These are phyloP conservation scores for Avena atlantica DNA, from an alignment of 176 grass and related monocot species.

Conservation along the genomic window DNA sequence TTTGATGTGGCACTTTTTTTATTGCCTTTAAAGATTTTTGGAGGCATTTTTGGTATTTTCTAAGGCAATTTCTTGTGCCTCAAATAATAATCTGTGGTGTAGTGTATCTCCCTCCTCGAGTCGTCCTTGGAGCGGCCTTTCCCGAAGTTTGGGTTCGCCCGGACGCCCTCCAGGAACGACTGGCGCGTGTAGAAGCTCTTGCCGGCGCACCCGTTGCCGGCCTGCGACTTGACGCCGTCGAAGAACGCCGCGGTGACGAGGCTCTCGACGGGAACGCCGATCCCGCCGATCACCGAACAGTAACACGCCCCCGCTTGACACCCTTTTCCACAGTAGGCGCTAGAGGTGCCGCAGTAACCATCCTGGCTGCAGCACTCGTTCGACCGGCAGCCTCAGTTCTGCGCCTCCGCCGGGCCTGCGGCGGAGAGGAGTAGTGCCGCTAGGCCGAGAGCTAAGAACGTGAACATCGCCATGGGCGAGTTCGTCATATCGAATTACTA, in stretches of 20 bases:
- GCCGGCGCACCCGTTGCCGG: constrained; percentile 51
- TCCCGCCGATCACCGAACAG: neutral
- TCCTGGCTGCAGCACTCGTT: constrained; percentile 53
- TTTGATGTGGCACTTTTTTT: too few species aligned
- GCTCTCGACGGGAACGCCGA: constrained; percentile 5
- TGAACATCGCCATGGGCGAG: too few species aligned
- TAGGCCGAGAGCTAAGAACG: constrained; percentile 27
- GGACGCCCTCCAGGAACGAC: constrained; percentile 48
- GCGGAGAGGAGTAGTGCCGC: neutral
- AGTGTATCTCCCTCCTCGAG: constrained; percentile 70
- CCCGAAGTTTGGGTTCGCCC: constrained; percentile 51
- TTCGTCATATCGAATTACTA: too few species aligned
- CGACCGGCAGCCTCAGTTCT: constrained; percentile 49
- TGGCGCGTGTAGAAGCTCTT: constrained; percentile 65
- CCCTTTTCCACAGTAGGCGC: constrained; percentile 43
- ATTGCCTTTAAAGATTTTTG: too few species aligned
- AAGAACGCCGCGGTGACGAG: constrained; percentile 43
- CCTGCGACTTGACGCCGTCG: constrained; percentile 58
- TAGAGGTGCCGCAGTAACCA: constrained; percentile 41
- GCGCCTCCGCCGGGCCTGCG: neutral
- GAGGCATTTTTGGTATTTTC: too few species aligned
- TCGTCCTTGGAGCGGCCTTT: constrained; percentile 42
- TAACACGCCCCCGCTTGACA: constrained; percentile 56
- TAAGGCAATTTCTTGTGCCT: too few species aligned
- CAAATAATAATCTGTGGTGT: too few species aligned